Base-by-base conservation (phyloP, 2,329 filamentous ascomycete species). In the Cercospora beticola region DNA sequence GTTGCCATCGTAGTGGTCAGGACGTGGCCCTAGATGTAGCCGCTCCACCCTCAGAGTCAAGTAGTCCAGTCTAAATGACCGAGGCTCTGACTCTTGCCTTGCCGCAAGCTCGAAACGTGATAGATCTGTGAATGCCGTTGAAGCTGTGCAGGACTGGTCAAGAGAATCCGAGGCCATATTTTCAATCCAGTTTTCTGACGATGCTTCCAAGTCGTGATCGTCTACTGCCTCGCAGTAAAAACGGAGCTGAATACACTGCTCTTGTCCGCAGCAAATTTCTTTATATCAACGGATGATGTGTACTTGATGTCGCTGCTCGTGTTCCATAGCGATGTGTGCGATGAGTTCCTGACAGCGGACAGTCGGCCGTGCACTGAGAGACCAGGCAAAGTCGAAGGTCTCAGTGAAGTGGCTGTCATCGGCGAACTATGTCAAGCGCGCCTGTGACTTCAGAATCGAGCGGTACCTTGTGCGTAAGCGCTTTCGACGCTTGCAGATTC, bases 1-100 rank as follows among this genome's bases (percentile, higher is more conserved):
- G 21, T 52, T 43, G 21, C 18, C 60, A 49, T 62, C 60, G 60
- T 62, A 62, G 28, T 12, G 14, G 49, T 62, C 60, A 28, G 18
- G 14, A 26, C 36, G 31, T 46, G 40, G 60, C 26, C 30, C 28
- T 18, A 30, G 36, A 49, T 18, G 14, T n/a, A 9, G 10, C 40
- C 10, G 21, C 14, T 58, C 28, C 18, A 26, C 16, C 30, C 26
- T 58, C 56, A 58, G 16, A 18, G 28, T 8, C 14, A 28, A 14
- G 10, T 54, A 26, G 18, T 26, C 12, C 49, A 21, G 9, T 23
- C 49, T 23, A 5, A 14, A 5, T 16, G 49, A 54, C 10, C 18
- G 49, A 54, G 49, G 12, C 4, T 4, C 3, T 16, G 21, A 54
- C 5, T 49, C 18, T 49, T 18, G 43, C 43, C 43, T 49, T 40